Percentiles rank a stretch among this genome's conserved stretches.
These are phyloP conservation scores for Podila epicladia DNA, from an alignment of 192 early-diverging fungal species.

Conservation along the genomic window DNA sequence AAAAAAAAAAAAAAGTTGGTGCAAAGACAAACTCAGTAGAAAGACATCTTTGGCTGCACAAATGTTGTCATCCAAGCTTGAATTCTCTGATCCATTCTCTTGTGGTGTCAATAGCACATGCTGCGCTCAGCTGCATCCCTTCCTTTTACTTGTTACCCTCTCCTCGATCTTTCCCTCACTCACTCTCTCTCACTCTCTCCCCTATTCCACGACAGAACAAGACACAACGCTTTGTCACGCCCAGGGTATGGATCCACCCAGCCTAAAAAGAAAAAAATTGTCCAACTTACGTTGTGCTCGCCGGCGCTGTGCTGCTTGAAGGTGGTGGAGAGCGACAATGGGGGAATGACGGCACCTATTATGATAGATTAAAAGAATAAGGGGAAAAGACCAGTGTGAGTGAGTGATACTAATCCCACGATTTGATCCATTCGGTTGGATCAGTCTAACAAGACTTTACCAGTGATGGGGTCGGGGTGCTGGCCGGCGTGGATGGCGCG, in stretches of 20 bases:
- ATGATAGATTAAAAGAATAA: not conserved
- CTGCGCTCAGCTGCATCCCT: no score
- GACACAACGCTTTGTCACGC: no score
- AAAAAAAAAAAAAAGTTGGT: not conserved
- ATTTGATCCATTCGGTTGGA: no score
- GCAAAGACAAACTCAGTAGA: not conserved
- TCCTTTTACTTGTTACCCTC: no score
- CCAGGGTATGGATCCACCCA: not conserved
- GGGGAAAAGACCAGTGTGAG: not conserved
- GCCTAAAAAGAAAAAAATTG: not conserved
- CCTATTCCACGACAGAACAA: not conserved
- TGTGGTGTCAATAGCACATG: not conserved
- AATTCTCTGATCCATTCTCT: not conserved
- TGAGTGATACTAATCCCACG: no score
- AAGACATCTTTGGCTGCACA: not conserved
- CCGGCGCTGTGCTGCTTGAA: slow-evolving; percentile 95
- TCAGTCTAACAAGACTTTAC: slow-evolving; percentile 26
- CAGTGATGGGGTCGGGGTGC: slow-evolving; percentile 88
- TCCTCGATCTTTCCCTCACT: no score
- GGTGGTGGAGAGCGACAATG: slow-evolving; percentile 95
- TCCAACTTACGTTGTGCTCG: slow-evolving; percentile 74
- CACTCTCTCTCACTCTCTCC: no score
- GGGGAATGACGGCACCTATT: slow-evolving; percentile 90
- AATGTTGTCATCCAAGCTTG: not conserved
- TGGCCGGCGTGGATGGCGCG: slow-evolving; percentile 95